These are phyloP conservation scores for Penicillium cosmopolitanum DNA, from an alignment of 495 filamentous ascomycete species.

Conservation along the genomic window DNA sequence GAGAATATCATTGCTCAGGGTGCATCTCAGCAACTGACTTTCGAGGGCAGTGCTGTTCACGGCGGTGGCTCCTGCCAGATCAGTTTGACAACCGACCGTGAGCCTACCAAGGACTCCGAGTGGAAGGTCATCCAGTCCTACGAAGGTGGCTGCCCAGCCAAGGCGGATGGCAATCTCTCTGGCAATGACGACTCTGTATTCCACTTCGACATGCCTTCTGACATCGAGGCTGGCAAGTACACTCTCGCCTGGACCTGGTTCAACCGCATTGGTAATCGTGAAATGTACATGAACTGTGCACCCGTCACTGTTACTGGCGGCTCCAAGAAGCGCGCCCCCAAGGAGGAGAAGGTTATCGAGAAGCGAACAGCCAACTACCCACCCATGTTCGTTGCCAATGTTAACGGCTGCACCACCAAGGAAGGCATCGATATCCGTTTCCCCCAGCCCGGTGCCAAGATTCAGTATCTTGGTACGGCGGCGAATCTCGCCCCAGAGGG, in stretches of 20 bases:
- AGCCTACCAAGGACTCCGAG: conserved; percentile 51
- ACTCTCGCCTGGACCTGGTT: conserved; percentile 90
- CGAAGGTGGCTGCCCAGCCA: conserved; percentile 75
- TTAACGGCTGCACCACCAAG: conserved; percentile 62
- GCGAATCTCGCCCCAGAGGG: conserved; percentile 34
- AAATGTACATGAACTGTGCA: conserved; percentile 96
- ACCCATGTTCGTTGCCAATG: conserved; percentile 80
- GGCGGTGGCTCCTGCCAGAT: conserved; percentile 92
- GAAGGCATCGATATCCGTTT: conserved; percentile 64
- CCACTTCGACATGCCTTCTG: conserved; percentile 51
- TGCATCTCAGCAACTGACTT: conserved; percentile 29
- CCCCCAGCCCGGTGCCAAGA: conserved; percentile 72
- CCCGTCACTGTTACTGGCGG: conserved; percentile 65
- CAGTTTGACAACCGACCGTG: conserved; percentile 73
- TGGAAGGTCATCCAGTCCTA: conserved; percentile 87
- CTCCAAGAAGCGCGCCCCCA: conserved; percentile 41
- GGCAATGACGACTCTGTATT: conserved; percentile 26
- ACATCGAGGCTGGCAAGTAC: conserved; percentile 53
- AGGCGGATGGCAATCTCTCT: conserved; percentile 44
- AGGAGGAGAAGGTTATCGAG: conserved; percentile 27
- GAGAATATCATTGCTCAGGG: conserved; percentile 41
- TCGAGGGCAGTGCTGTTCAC: conserved; percentile 65
- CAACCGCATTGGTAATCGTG: conserved; percentile 84
- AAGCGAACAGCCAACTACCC: conserved; percentile 60
- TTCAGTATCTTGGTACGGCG: conserved; percentile 39